These are phyloP conservation scores for Aspergillus sp. DNA, from an alignment of 2,329 filamentous ascomycete species.

Conservation along the genomic window DNA sequence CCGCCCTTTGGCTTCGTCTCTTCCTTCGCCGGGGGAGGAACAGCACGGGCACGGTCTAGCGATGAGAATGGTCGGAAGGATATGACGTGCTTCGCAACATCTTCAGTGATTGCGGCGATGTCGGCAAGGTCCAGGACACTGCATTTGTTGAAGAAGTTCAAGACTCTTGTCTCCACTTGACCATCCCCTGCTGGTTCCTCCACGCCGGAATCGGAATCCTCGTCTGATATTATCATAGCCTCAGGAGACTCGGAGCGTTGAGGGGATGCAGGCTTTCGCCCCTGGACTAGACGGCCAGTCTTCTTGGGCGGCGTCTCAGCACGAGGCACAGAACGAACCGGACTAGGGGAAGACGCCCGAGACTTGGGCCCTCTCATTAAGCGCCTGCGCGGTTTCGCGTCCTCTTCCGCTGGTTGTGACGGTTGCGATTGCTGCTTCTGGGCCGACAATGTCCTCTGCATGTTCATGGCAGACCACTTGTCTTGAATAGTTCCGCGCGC, in stretches of 20 bases:
- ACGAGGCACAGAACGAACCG: conserved; percentile 13
- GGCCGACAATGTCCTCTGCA: conserved; percentile 30
- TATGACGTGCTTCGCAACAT: conserved; percentile 68
- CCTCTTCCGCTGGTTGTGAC: conserved; percentile 24
- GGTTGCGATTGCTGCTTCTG: conserved; percentile 16
- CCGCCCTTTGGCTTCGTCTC: conserved; percentile 50
- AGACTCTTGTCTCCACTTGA: conserved; percentile 57
- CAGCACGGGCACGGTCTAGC: conserved; percentile 65
- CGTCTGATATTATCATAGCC: conserved; percentile 48
- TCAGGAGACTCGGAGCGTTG: conserved; percentile 38
- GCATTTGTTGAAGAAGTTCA: conserved; percentile 83
- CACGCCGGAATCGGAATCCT: conserved; percentile 42
- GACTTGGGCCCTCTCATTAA: conserved; percentile 41
- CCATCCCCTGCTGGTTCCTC: conserved; percentile 45
- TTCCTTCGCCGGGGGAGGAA: conserved; percentile 53
- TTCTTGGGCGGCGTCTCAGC: conserved; percentile 29
- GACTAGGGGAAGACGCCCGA: conserved; percentile 30
- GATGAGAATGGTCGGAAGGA: conserved; percentile 71
- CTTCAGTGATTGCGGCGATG: conserved; percentile 72
- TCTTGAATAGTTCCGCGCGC: conserved; percentile 59
- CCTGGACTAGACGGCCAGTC: conserved; percentile 50
- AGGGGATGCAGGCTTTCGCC: conserved; percentile 43
- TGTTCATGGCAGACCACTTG: conserved; percentile 56
- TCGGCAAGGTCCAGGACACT: conserved; percentile 75
- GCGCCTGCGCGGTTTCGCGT: conserved; percentile 38